A percentile compares a stretch with the other conserved stretches of the same genome.
phyloP scores from a whole-genome alignment of 148 eudicot genomes.

The Agrostemma githago region DNA sequence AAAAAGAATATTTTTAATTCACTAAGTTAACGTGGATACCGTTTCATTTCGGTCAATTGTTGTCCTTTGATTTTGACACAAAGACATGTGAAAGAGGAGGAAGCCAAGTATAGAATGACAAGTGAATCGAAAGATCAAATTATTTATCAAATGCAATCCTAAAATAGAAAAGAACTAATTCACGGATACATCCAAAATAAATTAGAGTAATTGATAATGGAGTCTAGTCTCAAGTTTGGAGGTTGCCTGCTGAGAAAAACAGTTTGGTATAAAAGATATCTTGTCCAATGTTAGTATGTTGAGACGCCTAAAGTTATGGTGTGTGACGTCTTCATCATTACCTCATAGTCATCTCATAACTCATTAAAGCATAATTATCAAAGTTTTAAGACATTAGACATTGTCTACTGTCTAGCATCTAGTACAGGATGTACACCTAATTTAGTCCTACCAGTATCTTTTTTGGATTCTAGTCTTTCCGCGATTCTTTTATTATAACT shows the following conservation, averaged over 20 bases:
- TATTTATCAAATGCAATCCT: no score
- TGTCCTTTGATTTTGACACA: no score
- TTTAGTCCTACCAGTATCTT: background rate
- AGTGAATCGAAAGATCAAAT: no score
- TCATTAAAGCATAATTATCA: background rate
- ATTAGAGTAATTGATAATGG: background rate
- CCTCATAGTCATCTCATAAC: background rate
- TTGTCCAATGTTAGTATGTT: background rate
- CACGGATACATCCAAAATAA: no score
- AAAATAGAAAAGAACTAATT: no score
- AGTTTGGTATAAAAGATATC: background rate
- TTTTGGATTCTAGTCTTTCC: no score
- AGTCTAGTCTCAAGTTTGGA: background rate
- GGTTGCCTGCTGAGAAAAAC: background rate
- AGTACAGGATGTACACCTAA: background rate
- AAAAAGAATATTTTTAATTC: no score
- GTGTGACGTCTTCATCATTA: constrained; percentile 9
- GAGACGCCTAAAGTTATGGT: background rate
- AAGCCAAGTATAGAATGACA: no score
- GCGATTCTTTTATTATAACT: no score
- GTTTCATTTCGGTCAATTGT: no score
- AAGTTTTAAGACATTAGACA: background rate
- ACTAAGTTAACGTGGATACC: no score
- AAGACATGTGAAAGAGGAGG: no score
- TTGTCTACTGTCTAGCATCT: background rate